These are phyloP conservation scores for Leccinum subrobustum DNA, from an alignment of 1,284 basidiomycete species.

Conservation along the genomic window DNA sequence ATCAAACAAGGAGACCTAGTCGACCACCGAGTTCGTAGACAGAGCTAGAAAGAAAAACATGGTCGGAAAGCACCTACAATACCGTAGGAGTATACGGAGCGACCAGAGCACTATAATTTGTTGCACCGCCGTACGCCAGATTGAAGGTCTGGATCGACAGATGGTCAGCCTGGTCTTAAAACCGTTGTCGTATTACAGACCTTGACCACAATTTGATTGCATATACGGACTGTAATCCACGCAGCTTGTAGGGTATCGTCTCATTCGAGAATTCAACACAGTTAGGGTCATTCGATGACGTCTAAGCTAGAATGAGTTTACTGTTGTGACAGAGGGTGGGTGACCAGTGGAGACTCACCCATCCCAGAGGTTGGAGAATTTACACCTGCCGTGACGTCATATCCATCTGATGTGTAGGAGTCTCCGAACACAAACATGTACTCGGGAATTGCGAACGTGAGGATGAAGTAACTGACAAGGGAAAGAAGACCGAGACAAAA, in stretches of 20 bases:
- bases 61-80: not conserved
- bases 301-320: conserved; percentile 33
- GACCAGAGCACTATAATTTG: conserved; percentile 61
- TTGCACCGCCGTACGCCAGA: conserved; percentile 60
- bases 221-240: conserved; percentile 36
- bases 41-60: not conserved
- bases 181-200: conserved; percentile 25
- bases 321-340: not conserved
- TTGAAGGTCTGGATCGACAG: conserved; percentile 47
- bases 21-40: conserved; percentile 47
- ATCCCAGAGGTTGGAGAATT: conserved; percentile 51
- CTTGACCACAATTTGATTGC: conserved; percentile 56
- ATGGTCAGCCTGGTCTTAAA: no score
- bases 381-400: conserved; percentile 58
- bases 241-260: not conserved
- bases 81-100: conserved; percentile 55
- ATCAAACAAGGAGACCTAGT: conserved; percentile 60
- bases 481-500: conserved; percentile 3
- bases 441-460: conserved; percentile 33
- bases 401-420: conserved; percentile 52
- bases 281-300: conserved; percentile 62
- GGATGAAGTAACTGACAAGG: conserved; percentile 2
- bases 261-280: conserved; percentile 59
- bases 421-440: conserved; percentile 59
- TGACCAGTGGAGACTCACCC: conserved; percentile 37